Base-by-base conservation (phyloP, 345 rosid species). In the Gossypium mustelinum region DNA sequence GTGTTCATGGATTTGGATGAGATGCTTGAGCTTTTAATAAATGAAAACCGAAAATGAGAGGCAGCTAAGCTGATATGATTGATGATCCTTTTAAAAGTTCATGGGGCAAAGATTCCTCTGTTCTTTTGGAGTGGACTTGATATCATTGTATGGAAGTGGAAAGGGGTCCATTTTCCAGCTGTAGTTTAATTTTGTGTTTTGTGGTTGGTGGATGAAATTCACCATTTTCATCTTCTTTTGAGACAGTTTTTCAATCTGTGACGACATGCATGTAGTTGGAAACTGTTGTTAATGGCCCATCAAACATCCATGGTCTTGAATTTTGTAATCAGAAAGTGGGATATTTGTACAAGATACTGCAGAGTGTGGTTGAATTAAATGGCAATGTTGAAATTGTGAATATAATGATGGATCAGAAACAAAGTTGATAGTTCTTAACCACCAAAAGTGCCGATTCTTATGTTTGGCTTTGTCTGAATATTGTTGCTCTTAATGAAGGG, bases 341-440 rank as follows among this genome's bases (percentile, higher is more conserved):
- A 67, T 44, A 11, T 25, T 4, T 41, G 14, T 25, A 27, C 64
- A 34, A 20, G 12, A 44, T 14, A 66, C 29, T 12, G 54, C 70
- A 45, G 54, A 67, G 39, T 12, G 10, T 59, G 8, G 7, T 56
- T 59, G 39, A 24, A 12, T 24, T 2, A 1, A 5, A 22, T 57
- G 9, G 6, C 18, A 47, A 68, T 47, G 57, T 20, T 68, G 56
- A 22, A 47, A 68, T 22, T 68, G 56, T 4, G 14, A 17, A 67
- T 12, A 7, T 3, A 61, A 61, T 61, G 70, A 18, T 66, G 34
- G 22, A 45, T 18, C 5, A 8, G 11, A 68, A 68, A 47, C 60
- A 69, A 51, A 41, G 56, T 69, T 51, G 60, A 51, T 69, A 69
- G 73, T 69, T 52, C 60, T 52, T 29, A 69, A 69, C 73, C 47